These are phyloP conservation scores for Deinandra increscens DNA, from an alignment of 129 eudicot species.

Conservation along the genomic window DNA sequence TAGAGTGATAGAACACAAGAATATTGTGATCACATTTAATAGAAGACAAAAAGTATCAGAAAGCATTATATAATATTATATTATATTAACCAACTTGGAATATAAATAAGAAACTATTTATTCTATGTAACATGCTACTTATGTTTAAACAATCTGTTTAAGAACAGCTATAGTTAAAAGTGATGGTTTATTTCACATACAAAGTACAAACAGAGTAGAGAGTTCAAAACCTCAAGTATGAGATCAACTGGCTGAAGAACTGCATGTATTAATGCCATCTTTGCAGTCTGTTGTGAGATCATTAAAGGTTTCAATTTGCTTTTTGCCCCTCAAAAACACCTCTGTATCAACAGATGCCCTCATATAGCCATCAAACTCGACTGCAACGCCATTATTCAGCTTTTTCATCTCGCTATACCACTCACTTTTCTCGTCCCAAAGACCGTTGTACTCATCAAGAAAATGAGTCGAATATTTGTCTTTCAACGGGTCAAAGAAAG, in stretches of 20 bases:
- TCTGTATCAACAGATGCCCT: constrained; percentile 82
- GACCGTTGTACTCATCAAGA: constrained; percentile 66
- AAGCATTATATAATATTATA: no score
- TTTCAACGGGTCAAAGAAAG: constrained; percentile 78
- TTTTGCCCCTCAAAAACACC: constrained; percentile 90
- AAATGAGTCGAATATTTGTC: constrained; percentile 79
- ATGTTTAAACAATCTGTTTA: constrained; percentile 17
- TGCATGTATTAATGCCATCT: constrained; percentile 86
- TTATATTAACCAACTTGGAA: constrained; percentile 12
- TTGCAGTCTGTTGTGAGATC: constrained; percentile 85
- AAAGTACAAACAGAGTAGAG: constrained; percentile 20
- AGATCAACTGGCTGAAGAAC: constrained; percentile 43
- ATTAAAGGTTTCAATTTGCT: constrained; percentile 84
- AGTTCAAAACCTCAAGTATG: constrained; percentile 2
- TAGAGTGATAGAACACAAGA: background rate
- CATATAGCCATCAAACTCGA: constrained; percentile 94
- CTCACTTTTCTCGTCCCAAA: constrained; percentile 78
- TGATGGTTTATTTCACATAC: constrained; percentile 14
- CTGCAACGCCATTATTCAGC: constrained; percentile 74
- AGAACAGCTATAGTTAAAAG: constrained; percentile 22
- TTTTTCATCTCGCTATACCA: constrained; percentile 70
- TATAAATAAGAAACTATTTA: background rate
- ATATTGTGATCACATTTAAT: background rate
- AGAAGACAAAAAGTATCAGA: constrained; percentile 7
- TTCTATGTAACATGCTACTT: constrained; percentile 17